Evolutionary conservation across 2,329 filamentous ascomycete species (phyloP), one percentile per base, ranked within the genome.

Genomic region (Exophiala xenobiotica): DNA sequence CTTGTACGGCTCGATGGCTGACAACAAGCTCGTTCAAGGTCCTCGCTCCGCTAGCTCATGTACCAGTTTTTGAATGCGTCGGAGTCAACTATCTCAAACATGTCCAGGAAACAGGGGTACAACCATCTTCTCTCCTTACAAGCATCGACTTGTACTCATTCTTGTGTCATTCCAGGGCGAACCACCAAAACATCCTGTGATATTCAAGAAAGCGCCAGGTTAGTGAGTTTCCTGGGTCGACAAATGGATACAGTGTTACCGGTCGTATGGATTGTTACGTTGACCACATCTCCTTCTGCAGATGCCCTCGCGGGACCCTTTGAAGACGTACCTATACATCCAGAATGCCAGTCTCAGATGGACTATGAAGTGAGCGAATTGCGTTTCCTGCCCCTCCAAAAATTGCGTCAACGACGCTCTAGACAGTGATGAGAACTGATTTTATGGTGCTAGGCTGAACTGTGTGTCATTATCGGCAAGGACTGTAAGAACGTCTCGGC

Each of bases 391-490:
- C n/a, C n/a, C n/a, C n/a, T n/a, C n/a, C n/a, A n/a, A n/a, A n/a
- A n/a, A n/a, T n/a, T n/a, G n/a, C n/a, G n/a, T n/a, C n/a, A n/a
- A n/a, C n/a, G n/a, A n/a, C n/a, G n/a, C n/a, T n/a, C n/a, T n/a
- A n/a, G n/a, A 29, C 4, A 29, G 20, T 19, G n/a, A 16, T 19
- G 9, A 16, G 12, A n/a, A 46, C 16, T 20, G 38, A 40, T 20
- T 19, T 19, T 20, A 6, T 8, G 7, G n/a, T 40, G 14, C 42
- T 19, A 67, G 0, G 47, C 14, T 18, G 47, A 50, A 19, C 16
- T 50, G 12, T 29, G 67, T 46, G 70, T 83, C n/a, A 71, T 83
- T 1, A 76, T 81, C 16, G 74, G 74, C 1, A 74, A 73, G 35
- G 70, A 75, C 11, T 78, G 75, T 19, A 79, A 78, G 51, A 67